These are phyloP conservation scores for Metschnikowia lachancei DNA, from an alignment of 805 yeast genomes.

Conservation along the genomic window DNA sequence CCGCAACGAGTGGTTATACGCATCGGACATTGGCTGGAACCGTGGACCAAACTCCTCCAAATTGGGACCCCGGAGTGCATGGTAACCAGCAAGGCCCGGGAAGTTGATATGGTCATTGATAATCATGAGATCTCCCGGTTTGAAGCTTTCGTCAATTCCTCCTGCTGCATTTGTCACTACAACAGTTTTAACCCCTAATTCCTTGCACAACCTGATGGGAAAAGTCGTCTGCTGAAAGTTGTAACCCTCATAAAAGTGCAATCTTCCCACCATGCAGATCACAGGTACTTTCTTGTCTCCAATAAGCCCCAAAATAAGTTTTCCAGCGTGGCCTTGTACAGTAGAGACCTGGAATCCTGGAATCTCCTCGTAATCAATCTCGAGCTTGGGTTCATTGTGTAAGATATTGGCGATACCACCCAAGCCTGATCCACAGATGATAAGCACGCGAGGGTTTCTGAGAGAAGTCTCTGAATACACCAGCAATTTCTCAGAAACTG, in stretches of 20 bases:
- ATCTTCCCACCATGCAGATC: slow-evolving; percentile 89
- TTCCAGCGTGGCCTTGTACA: slow-evolving; percentile 88
- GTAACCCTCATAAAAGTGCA: slow-evolving; percentile 92
- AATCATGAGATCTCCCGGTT: slow-evolving; percentile 89
- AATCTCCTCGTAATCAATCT: slow-evolving; percentile 61
- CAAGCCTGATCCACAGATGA: slow-evolving; percentile 93
- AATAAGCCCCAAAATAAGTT: slow-evolving; percentile 72
- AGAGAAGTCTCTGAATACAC: slow-evolving; percentile 15
- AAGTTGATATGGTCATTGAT: slow-evolving; percentile 84
- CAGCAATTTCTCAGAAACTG: slow-evolving; percentile 16
- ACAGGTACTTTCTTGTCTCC: slow-evolving; percentile 72
- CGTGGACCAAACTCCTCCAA: slow-evolving; percentile 79
- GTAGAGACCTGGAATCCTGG: slow-evolving; percentile 84
- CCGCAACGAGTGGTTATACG: slow-evolving; percentile 76
- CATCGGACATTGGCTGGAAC: slow-evolving; percentile 84
- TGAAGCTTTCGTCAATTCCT: slow-evolving; percentile 63
- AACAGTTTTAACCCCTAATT: slow-evolving; percentile 58
- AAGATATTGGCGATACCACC: slow-evolving; percentile 74
- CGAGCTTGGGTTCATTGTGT: slow-evolving; percentile 39
- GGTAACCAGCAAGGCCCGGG: slow-evolving; percentile 87
- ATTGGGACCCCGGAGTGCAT: slow-evolving; percentile 87
- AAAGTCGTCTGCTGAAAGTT: slow-evolving; percentile 77
- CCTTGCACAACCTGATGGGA: slow-evolving; percentile 74
- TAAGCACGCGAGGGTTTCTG: slow-evolving; percentile 57
- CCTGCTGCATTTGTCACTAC: slow-evolving; percentile 97